These are phyloP conservation scores for Pseudotsuga menziesii DNA, from an alignment of 75 land plant genomes.

Conservation along the genomic window DNA sequence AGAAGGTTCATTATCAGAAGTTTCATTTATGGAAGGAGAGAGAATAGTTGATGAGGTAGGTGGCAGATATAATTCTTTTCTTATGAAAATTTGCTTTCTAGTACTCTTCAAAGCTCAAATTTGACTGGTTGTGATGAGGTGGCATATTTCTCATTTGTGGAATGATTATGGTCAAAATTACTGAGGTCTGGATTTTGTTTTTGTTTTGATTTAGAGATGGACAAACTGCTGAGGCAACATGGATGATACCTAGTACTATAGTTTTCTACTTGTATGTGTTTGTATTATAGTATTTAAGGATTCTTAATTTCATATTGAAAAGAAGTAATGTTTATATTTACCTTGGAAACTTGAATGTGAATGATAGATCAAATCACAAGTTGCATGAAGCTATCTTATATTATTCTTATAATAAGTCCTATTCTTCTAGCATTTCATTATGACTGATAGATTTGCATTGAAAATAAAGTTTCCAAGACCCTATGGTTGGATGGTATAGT, in stretches of 20 bases:
- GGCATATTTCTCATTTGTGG: no score
- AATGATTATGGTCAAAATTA: no score
- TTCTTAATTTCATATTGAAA: background rate
- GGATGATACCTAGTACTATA: background rate
- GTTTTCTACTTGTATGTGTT: background rate
- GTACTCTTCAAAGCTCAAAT: background rate
- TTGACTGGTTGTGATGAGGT: background rate
- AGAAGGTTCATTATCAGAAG: slow-evolving; percentile 71
- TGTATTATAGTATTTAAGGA: background rate
- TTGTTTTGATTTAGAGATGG: background rate
- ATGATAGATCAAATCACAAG: background rate
- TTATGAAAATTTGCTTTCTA: background rate
- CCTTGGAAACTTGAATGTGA: background rate
- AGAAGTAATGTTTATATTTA: background rate
- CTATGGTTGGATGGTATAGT: background rate
- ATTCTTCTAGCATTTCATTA: background rate
- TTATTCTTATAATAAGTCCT: background rate
- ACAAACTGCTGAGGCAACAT: background rate
- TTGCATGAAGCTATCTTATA: background rate
- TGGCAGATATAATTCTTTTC: background rate
- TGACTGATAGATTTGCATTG: background rate
- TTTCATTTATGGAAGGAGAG: slow-evolving; percentile 70
- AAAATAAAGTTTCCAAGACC: background rate
- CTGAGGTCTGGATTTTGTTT: background rate
- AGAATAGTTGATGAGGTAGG: slow-evolving; percentile 57